phyloP scores from a whole-genome alignment of 768 basidiomycete species.

The Phylloporus scabripes region DNA sequence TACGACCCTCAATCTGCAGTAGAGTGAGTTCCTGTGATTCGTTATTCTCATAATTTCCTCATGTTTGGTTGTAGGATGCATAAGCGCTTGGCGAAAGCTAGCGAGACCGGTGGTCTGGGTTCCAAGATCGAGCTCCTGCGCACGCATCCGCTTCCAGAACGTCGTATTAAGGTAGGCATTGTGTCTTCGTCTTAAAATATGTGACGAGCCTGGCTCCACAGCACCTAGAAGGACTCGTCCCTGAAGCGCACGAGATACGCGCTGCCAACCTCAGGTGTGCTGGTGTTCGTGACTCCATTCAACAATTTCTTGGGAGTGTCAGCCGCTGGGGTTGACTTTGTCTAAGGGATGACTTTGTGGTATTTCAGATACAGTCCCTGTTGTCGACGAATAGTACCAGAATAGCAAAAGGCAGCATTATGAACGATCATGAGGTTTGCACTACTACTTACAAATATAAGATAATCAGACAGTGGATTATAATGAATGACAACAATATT shows the following conservation, averaged over 20 bases:
- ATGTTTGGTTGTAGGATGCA: slow-evolving; percentile 53
- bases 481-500: slow-evolving; percentile 4
- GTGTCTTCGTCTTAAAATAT: not conserved
- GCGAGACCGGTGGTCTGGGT: slow-evolving; percentile 33
- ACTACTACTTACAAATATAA: slow-evolving; percentile 5
- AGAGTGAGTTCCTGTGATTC: slow-evolving; percentile 37
- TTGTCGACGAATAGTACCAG: no score
- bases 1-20: slow-evolving; percentile 77
- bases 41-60: not conserved
- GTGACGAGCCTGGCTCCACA: slow-evolving; percentile 16
- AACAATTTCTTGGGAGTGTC: slow-evolving; percentile 17
- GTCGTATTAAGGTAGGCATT: slow-evolving; percentile 60
- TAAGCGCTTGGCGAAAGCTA: slow-evolving; percentile 53
- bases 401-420: not conserved
- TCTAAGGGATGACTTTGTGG: not conserved
- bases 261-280: slow-evolving; percentile 54
- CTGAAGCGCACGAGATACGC: slow-evolving; percentile 51
- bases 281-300: slow-evolving; percentile 31
- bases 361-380: not conserved
- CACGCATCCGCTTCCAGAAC: slow-evolving; percentile 76
- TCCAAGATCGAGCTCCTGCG: slow-evolving; percentile 53
- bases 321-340: slow-evolving; percentile 12
- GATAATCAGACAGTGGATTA: slow-evolving; percentile 3
- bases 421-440: not conserved
- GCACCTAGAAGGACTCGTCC: slow-evolving; percentile 50